Conservation (phyloP, 208 protist genomes). For the Histomonas meleagridis region DNA sequence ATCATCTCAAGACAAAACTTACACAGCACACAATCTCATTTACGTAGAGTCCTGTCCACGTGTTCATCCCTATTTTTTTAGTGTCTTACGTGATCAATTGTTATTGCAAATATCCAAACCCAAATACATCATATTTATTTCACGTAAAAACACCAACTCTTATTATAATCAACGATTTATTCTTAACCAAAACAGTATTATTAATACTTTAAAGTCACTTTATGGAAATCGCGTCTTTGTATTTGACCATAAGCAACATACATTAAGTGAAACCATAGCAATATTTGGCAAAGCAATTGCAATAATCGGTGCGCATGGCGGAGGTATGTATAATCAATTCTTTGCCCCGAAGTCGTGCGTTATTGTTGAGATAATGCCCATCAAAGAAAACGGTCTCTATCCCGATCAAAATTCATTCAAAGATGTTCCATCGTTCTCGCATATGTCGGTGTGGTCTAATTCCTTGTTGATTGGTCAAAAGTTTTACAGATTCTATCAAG, state of each 20-base stretch:
- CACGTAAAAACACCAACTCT: not conserved
- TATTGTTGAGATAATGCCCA: not conserved
- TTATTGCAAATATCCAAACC: not conserved
- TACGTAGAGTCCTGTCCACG: not conserved
- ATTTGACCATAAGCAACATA: not conserved
- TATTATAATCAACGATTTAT: conserved; percentile 33
- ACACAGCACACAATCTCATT: not conserved
- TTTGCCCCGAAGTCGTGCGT: not conserved
- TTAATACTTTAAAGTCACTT: not conserved
- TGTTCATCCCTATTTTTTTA: not conserved
- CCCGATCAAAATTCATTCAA: not conserved
- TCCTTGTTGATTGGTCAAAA: not conserved
- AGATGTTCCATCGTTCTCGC: not conserved
- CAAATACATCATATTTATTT: not conserved
- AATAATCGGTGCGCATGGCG: conserved; percentile 5
- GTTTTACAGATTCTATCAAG: not conserved
- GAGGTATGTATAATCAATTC: conserved; percentile 11
- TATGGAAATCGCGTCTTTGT: not conserved
- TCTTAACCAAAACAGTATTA: not conserved
- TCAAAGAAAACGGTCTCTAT: not conserved
- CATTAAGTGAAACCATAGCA: not conserved
- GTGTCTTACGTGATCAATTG: not conserved
- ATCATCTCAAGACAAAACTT: not conserved
- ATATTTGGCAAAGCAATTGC: not conserved
- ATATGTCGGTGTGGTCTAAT: conserved; percentile 30